phyloP scores from a whole-genome alignment of 768 basidiomycete species.

The Lentinula aciculospora region DNA sequence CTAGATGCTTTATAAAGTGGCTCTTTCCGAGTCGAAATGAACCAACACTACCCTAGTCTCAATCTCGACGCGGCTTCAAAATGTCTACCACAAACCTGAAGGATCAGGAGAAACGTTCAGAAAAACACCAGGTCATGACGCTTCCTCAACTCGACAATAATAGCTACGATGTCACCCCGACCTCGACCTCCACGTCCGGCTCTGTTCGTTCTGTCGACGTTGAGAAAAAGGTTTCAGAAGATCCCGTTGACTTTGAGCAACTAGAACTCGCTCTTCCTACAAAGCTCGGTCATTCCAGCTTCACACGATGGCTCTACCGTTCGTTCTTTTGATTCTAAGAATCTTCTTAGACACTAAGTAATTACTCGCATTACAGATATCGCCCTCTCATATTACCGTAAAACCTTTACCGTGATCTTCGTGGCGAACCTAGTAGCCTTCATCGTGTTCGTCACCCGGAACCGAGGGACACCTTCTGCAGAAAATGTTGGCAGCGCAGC shows the following conservation, averaged over 20 bases:
- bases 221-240: not conserved
- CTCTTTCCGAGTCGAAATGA: not conserved
- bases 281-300: conserved; percentile 12
- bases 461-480: conserved; percentile 27
- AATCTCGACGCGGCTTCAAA: not conserved
- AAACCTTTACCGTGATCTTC: conserved; percentile 50
- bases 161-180: not conserved
- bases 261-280: conserved; percentile 9
- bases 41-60: not conserved
- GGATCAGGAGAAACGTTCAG: not conserved
- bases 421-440: conserved; percentile 43
- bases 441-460: conserved; percentile 29
- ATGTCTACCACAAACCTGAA: not conserved
- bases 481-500: conserved; percentile 32
- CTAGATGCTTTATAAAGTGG: not conserved
- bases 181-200: not conserved
- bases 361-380: conserved; percentile 3
- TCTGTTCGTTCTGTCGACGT: not conserved
- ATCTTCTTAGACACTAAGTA: not conserved
- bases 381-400: conserved; percentile 36
- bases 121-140: not conserved
- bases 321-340: not conserved
- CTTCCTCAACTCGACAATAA: not conserved
- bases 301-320: conserved; percentile 15
- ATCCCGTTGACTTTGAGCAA: not conserved